Evolutionary conservation across 306 rosid genomes (phyloP).

Genomic region (Fragaria vesca): DNA sequence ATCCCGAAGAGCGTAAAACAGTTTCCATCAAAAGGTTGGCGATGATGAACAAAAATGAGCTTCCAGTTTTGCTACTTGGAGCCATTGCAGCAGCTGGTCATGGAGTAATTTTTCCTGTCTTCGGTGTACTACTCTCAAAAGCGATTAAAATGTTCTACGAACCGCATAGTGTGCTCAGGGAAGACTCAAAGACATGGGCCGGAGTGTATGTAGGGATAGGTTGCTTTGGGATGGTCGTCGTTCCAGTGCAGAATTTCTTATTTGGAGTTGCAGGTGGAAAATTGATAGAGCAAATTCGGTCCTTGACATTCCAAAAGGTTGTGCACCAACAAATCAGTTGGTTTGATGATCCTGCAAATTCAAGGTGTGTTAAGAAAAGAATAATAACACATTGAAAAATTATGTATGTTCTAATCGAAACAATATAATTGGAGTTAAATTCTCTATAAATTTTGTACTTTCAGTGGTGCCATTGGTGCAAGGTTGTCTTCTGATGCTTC

Average conservation of each 20-base stretch:
- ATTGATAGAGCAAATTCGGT: constrained; percentile 66
- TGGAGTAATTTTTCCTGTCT: constrained; percentile 67
- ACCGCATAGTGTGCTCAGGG: constrained; percentile 45
- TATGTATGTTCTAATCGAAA: neutral
- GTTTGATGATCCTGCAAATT: constrained; percentile 87
- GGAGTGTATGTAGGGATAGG: constrained; percentile 60
- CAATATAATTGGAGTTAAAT: no score
- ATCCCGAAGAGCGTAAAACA: constrained; percentile 12
- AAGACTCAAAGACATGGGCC: constrained; percentile 68
- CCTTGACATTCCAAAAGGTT: constrained; percentile 66
- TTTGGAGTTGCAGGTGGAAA: constrained; percentile 88
- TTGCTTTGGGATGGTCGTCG: constrained; percentile 22
- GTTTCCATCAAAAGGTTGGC: constrained; percentile 57
- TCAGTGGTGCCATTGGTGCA: constrained; percentile 84
- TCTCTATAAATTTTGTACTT: neutral
- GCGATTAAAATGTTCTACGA: constrained; percentile 58
- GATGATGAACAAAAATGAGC: constrained; percentile 65
- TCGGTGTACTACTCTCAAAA: constrained; percentile 71
- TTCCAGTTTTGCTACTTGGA: constrained; percentile 59
- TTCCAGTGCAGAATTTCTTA: constrained; percentile 52
- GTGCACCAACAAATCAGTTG: constrained; percentile 82
- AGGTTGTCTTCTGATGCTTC: constrained; percentile 87
- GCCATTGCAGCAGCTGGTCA: constrained; percentile 56
- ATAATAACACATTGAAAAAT: no score
- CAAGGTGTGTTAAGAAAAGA: constrained; percentile 49